A percentile compares a stretch with the other conserved stretches of the same genome.
Evolutionary conservation across 2,329 filamentous ascomycete species (phyloP).

Genomic region (Cyphellophora attinorum): DNA sequence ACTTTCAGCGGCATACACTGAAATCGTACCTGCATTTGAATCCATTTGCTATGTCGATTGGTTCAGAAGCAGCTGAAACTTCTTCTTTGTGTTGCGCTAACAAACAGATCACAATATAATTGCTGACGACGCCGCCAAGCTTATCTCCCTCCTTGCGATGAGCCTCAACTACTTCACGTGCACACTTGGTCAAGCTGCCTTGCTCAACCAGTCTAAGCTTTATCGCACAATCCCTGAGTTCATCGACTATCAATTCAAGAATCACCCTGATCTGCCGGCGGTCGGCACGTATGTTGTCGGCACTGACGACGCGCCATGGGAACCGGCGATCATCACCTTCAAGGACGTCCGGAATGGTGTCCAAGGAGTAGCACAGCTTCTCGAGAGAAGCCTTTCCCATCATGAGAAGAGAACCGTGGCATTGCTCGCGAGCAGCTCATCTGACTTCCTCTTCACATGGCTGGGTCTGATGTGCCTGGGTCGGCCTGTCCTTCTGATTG

Average conservation of each 20-base stretch:
- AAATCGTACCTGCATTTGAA: no score
- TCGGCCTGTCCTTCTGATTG: constrained; percentile 46
- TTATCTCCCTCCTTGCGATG: no score
- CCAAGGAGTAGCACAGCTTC: constrained; percentile 8
- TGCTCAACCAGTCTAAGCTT: constrained; percentile 22
- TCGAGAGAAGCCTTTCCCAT: constrained; percentile 6
- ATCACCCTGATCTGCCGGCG: constrained; percentile 32
- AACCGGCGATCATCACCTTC: constrained; percentile 8
- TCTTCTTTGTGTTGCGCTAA: no score
- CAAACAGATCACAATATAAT: no score
- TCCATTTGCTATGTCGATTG: no score
- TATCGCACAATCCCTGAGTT: constrained; percentile 40
- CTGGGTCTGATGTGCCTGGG: constrained; percentile 49
- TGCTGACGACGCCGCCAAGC: no score
- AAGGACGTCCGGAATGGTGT: constrained; percentile 4
- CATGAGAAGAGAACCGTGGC: constrained; percentile 32
- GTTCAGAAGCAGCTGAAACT: no score
- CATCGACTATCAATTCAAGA: constrained; percentile 37
- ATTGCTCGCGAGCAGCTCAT: constrained; percentile 46
- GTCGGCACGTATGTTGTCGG: constrained; percentile 34
- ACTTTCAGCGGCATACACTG: no score
- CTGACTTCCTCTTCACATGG: constrained; percentile 51
- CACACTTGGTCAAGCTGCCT: constrained; percentile 47
- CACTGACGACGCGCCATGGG: constrained; percentile 1
- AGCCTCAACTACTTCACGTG: constrained; percentile 50